Percentiles rank a stretch among this genome's conserved stretches.
These are phyloP conservation scores for Brassica incana DNA, from an alignment of 345 rosid genomes.

Conservation along the genomic window DNA sequence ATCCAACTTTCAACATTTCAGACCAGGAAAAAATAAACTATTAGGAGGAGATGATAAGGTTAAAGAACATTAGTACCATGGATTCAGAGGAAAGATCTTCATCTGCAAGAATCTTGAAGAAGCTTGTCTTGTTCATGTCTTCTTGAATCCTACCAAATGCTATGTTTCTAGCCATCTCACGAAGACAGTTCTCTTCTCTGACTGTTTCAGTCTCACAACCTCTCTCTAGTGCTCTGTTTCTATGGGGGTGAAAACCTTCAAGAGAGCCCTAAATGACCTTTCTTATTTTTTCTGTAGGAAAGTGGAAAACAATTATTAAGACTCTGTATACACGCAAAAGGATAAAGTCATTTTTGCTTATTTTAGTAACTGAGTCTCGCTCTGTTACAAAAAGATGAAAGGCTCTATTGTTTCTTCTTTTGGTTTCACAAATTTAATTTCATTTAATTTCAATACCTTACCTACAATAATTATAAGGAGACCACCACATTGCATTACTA, in stretches of 20 bases:
- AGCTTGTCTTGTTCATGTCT: not conserved
- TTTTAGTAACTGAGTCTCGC: conserved; percentile 1
- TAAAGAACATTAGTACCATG: not conserved
- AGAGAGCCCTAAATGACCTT: not conserved
- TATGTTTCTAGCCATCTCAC: conserved; percentile 5
- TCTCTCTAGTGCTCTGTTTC: not conserved
- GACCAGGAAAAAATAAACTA: not conserved
- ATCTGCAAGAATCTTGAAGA: conserved; percentile 12
- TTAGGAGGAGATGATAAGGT: not conserved
- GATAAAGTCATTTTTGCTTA: not conserved
- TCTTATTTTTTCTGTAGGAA: not conserved
- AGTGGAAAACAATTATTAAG: not conserved
- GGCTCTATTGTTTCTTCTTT: not conserved
- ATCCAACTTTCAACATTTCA: not conserved
- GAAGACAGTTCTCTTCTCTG: not conserved
- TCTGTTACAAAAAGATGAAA: conserved; percentile 2
- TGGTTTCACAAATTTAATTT: not conserved
- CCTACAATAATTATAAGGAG: not conserved
- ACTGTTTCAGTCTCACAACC: not conserved
- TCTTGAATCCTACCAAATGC: conserved; percentile 11
- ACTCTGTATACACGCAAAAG: conserved; percentile 1
- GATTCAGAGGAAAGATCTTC: conserved; percentile 10
- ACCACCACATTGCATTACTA: not conserved
- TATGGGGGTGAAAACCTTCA: not conserved
- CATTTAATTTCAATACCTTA: not conserved